A percentile compares a stretch with the other conserved stretches of the same genome.
Evolutionary conservation across 129 eudicot genomes (phyloP).

Genomic region (Artemisia tridentata): DNA sequence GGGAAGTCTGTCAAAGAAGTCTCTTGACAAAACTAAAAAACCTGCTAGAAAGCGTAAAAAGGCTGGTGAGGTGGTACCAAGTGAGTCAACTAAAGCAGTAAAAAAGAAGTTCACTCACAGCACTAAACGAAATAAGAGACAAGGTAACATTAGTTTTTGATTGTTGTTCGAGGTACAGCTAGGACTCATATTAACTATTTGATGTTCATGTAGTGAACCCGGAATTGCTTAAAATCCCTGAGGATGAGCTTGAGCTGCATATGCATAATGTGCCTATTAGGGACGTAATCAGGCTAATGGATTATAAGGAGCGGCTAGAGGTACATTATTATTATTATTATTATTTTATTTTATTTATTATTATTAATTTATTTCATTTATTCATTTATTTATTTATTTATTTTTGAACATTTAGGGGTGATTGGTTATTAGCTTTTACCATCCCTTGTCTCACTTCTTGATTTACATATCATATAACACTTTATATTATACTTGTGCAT

Average conservation of each 20-base stretch:
- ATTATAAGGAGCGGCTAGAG: constrained; percentile 59
- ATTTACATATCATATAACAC: neutral
- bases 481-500: neutral
- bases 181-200: constrained; percentile 16
- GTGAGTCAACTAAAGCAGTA: constrained; percentile 31
- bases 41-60: constrained; percentile 60
- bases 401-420: neutral
- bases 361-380: too few relatives aligned
- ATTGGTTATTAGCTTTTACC: neutral
- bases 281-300: constrained; percentile 70
- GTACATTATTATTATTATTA: constrained; percentile 31
- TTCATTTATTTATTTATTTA: too few relatives aligned
- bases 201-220: constrained; percentile 46
- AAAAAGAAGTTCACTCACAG: constrained; percentile 77
- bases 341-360: too few relatives aligned
- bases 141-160: constrained; percentile 44
- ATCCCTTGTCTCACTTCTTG: neutral
- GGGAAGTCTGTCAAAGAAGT: constrained; percentile 44
- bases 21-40: constrained; percentile 51
- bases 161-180: neutral
- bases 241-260: constrained; percentile 62
- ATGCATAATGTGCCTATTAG: constrained; percentile 44
- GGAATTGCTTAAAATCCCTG: constrained; percentile 64
- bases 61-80: constrained; percentile 39
- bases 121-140: constrained; percentile 65